Evolutionary conservation across 73 alveolate species (phyloP).

Genomic region (Halteria grandinella): DNA sequence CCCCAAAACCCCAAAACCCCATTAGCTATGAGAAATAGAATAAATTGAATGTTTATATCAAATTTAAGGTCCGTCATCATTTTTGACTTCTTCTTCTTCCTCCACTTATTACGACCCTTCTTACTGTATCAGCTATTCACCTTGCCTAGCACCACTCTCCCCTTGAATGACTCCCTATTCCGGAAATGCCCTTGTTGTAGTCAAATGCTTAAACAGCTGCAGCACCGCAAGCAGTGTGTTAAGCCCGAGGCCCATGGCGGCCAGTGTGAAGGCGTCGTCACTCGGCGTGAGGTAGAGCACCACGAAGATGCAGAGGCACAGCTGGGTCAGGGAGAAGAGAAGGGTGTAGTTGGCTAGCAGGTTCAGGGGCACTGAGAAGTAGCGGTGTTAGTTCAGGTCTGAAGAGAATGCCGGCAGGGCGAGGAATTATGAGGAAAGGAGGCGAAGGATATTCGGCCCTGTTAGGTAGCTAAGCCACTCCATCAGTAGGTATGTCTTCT

Average conservation of each 20-base stretch:
- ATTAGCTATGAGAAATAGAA: neutral
- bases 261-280: slow-evolving; percentile 40
- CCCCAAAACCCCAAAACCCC: no score
- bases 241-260: neutral
- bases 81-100: no score
- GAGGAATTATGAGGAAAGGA: slow-evolving; percentile 36
- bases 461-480: slow-evolving; percentile 39
- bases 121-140: no score
- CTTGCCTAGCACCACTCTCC: neutral
- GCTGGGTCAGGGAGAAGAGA: neutral
- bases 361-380: slow-evolving; percentile 66
- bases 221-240: neutral
- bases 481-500: slow-evolving; percentile 7
- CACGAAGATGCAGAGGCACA: slow-evolving; percentile 1
- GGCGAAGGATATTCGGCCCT: slow-evolving; percentile 61
- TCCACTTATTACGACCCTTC: no score
- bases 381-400: slow-evolving; percentile 47
- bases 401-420: slow-evolving; percentile 37
- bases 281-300: slow-evolving; percentile 1
- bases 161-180: slow-evolving; percentile 1
- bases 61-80: neutral
- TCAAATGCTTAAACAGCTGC: slow-evolving; percentile 33
- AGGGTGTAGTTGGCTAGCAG: slow-evolving; percentile 64
- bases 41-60: neutral
- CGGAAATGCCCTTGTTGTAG: neutral